phyloP scores from a whole-genome alignment of 169 alveolate species.

The Babesia gibsoni region DNA sequence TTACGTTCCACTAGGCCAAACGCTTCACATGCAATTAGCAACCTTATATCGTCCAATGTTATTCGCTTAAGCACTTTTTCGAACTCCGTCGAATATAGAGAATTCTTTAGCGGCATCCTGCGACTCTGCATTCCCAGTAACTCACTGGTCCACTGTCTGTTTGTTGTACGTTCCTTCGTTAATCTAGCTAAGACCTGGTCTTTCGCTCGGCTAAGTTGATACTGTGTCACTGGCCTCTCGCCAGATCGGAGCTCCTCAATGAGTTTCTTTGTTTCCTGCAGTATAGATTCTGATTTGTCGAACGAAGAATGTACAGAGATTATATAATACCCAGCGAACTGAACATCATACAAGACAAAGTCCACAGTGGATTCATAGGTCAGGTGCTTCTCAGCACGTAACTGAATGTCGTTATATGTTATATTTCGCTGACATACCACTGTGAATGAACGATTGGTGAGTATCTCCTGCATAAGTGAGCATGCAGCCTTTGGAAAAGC shows the following conservation, averaged over 20 bases:
- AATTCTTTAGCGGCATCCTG: conserved; percentile 30
- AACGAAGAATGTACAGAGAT: conserved; percentile 76
- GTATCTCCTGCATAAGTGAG: conserved; percentile 46
- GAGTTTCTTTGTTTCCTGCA: conserved; percentile 61
- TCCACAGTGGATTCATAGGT: conserved; percentile 82
- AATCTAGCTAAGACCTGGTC: conserved; percentile 32
- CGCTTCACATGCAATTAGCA: conserved; percentile 36
- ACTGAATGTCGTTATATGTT: conserved; percentile 9
- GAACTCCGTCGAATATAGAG: conserved; percentile 35
- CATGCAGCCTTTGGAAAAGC: conserved; percentile 65
- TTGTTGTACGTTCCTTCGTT: conserved; percentile 15
- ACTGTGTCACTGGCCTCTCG: conserved; percentile 11
- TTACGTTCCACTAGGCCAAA: conserved; percentile 45
- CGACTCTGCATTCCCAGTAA: conserved; percentile 55
- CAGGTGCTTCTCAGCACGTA: conserved; percentile 79
- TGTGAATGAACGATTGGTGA: conserved; percentile 44
- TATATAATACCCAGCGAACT: conserved; percentile 74
- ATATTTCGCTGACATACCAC: conserved; percentile 2
- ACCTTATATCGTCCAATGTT: conserved; percentile 42
- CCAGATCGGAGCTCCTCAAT: conserved; percentile 56
- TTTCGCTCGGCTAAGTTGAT: conserved; percentile 24
- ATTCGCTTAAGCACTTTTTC: conserved; percentile 49
- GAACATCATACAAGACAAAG: conserved; percentile 74
- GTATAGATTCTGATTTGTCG: conserved; percentile 60
- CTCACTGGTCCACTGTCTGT: conserved; percentile 26